Evolutionary conservation across 2,329 filamentous ascomycete species (phyloP), one percentile per base, ranked within the genome.

Genomic region (Pseudocercospora vitis): DNA sequence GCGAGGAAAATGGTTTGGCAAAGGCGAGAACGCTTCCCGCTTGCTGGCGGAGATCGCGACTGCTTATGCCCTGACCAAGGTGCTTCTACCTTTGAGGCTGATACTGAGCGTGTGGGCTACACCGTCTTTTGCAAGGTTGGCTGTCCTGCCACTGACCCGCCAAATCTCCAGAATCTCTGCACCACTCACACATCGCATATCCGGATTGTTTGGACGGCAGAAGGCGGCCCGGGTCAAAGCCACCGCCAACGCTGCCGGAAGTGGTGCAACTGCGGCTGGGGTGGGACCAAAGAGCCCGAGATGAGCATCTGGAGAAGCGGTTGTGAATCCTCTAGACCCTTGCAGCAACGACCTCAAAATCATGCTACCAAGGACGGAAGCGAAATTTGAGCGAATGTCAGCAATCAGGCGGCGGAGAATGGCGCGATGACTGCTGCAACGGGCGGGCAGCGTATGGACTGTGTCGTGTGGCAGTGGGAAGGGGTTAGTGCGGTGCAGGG

Each of bases 21-120:
- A 68, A 39, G 70, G 72, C 14, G 71, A 77, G 53, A 67, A 64
- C 16, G 81, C 81, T 0, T 76, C 80, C 29, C 78, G 78, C 55
- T 57, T 84, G 55, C 73, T 86, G 26, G 73, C 85, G 18, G 83
- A 86, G 72, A 65, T 97, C 59, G 94, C 89, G 19, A 87, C 94
- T 16, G 91, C 94, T 4, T 99, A 94, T 76, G 88, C 90, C 0
- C 81, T 96, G 58, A 95, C 90, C 1, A 99, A 99, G 74, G 84
- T 84, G 12, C 68, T 97, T 54, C 70, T 99, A 59, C 90, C 94
- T 0, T 65, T 88, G 9, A 81, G 94, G 62, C 81, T 99, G 57
- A 75, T 86, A 21, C 72, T 83, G 5, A 96, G 91, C 73, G 80
- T 95, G 3, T 95, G 88, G 89, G 87, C 82, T 11, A 96, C 94